Base-by-base conservation (phyloP, 2,329 filamentous ascomycete genomes). In the Nemania sp. region DNA sequence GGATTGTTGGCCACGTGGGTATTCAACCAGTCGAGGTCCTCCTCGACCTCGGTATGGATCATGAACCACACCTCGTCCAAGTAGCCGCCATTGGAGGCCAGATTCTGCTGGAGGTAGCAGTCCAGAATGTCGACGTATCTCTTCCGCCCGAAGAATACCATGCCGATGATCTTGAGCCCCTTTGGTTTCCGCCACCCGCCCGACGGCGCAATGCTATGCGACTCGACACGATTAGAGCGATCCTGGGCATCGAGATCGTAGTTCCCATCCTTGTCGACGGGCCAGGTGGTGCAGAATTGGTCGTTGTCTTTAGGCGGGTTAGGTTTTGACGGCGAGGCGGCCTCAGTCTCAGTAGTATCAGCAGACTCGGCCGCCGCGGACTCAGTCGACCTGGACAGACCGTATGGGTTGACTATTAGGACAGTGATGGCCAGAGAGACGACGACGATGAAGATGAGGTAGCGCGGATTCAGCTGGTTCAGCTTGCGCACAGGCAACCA, bases 61-160 rank as follows among this genome's bases (percentile, higher is more conserved):
- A 80, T 76, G 61, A 79, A 80, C 62, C 79, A 77, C 46, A 81
- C 75, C 48, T 78, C 73, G 62, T 81, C 77, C 20, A 80, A 71
- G 59, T 80, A 73, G 21, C 79, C 78, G 9, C 77, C 78, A 46
- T 80, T 78, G 62, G 75, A 76, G 20, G 71, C 76, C 39, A 82
- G 67, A 57, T 81, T 81, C 61, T 78, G 74, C 70, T 79, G 64
- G 12, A 73, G 66, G 60, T 81, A 82, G 60, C 80, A 82, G 61
- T 80, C 79, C 42, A 82, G 65, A 29, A 81, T 76, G 34, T 79
- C 76, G 21, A 81, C 77, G 10, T 76, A 76, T 57, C 74, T 70
- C 51, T 75, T 75, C 15, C 79, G 75, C 18, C 79, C 80, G 60
- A 74, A 81, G 58, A 81, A 81, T 0, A 81, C 77, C 57, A 81